Evolutionary conservation across 148 eudicot species (phyloP).

Genomic region (Amaranthus cruentus): DNA sequence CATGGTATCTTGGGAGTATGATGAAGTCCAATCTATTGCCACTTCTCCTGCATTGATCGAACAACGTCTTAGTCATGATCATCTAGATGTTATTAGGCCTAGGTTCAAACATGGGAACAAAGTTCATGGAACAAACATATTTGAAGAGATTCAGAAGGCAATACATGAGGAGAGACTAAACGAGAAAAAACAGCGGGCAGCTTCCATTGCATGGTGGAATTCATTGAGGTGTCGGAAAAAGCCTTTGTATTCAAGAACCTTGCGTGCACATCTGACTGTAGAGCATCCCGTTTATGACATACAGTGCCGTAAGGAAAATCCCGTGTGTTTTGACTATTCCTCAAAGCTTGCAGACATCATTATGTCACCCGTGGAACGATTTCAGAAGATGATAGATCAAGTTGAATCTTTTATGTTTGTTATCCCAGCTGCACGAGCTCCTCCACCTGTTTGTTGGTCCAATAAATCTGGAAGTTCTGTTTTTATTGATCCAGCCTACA

Average conservation of each 20-base stretch:
- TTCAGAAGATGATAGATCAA: constrained; percentile 65
- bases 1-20: constrained; percentile 97
- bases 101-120: constrained; percentile 35
- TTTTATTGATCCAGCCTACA: constrained; percentile 48
- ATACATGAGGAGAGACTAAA: constrained; percentile 69
- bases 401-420: constrained; percentile 97
- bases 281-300: constrained; percentile 54
- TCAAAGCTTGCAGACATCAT: constrained; percentile 79
- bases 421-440: constrained; percentile 97
- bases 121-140: constrained; percentile 55
- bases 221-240: constrained; percentile 72
- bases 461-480: constrained; percentile 57
- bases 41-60: constrained; percentile 82
- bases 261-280: constrained; percentile 60
- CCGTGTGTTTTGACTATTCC: constrained; percentile 42
- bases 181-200: constrained; percentile 69
- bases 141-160: constrained; percentile 78
- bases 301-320: constrained; percentile 41
- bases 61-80: constrained; percentile 28
- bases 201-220: constrained; percentile 97
- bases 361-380: constrained; percentile 85
- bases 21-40: constrained; percentile 82
- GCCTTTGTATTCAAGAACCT: constrained; percentile 61
- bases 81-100: constrained; percentile 34
- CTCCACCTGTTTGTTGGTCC: constrained; percentile 88